Evolutionary conservation across 176 grass and related monocot species (phyloP), one percentile per base, ranked within the genome.

Genomic region (Ampelocalamus luodianensis): DNA sequence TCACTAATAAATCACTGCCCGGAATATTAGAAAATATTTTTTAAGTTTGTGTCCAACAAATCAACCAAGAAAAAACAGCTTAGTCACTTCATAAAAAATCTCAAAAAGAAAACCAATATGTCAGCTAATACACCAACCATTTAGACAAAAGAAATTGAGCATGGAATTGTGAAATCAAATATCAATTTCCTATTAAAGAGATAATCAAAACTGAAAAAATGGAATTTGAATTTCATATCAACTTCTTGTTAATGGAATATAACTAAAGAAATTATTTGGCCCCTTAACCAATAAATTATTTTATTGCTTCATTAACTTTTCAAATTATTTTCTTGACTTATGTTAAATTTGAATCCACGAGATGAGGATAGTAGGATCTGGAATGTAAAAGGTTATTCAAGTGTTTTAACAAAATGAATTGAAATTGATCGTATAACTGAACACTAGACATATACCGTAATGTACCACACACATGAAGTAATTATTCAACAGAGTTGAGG

Each of bases 111-210:
- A 16, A 48, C 26, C 10, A 5, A 3, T 43, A 37, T 64, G 27
- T 10, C 18, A 63, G 54, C 13, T 80, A 14, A 68, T 53, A 66
- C 18, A 55, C 3, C 3, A 15, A 54, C 12, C 20, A 68, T 68
- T 81, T 38, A 26, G 11, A 53, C 51, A 68, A 13, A 17, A 50
- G 20, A 67, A 73, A 51, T 10, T 32, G 32, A 39, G 17, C 46
- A 40, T 17, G 37, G 9, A 24, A 68, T 16, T 48, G 42, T 20
- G 8, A 82, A 69, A 56, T 8, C 10, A 4, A 26, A 15, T 16
- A 72, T 37, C 10, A 32, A 38, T 63, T 83, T 83, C 69, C 8
- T 50, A 50, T 24, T 83, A 9, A 29, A 73, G 27, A 74, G 71
- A 65, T 0, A 40, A 65, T 16, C 39, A n/a, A 75, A 65, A 51